Conservation (phyloP, 2,329 filamentous ascomycete genomes). For the Fusarium sulawesiense region DNA sequence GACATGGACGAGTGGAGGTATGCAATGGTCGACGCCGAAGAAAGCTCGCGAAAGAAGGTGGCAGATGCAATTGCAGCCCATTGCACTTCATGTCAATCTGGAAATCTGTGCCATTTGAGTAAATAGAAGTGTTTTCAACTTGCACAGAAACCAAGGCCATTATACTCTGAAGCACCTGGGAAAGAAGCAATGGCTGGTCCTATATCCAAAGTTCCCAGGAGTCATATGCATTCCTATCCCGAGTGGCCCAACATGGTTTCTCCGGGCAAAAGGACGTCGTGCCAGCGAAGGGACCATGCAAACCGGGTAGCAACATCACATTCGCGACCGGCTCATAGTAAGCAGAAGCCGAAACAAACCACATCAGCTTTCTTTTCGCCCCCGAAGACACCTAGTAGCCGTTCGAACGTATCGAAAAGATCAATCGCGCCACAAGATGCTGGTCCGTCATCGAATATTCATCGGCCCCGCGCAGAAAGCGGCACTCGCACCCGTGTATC, state of each 20-base stretch:
- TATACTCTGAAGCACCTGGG: neutral
- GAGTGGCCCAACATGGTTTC: slow-evolving; percentile 20
- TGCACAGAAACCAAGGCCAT: slow-evolving; percentile 28
- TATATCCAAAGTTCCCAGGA: slow-evolving; percentile 23
- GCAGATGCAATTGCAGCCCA: neutral
- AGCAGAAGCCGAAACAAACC: neutral
- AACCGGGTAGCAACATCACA: neutral
- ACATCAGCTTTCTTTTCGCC: slow-evolving; percentile 32
- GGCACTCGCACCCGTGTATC: neutral
- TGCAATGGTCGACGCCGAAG: slow-evolving; percentile 49
- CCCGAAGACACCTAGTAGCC: neutral
- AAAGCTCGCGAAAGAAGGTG: slow-evolving; percentile 38
- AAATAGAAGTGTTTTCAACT: slow-evolving; percentile 37
- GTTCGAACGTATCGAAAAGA: neutral
- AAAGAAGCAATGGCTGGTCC: slow-evolving; percentile 13
- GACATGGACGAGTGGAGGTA: slow-evolving; percentile 51
- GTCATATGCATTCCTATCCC: slow-evolving; percentile 20
- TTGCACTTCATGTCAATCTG: slow-evolving; percentile 49
- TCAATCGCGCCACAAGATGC: neutral
- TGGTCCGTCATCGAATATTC: neutral
- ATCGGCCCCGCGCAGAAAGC: neutral
- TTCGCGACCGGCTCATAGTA: neutral
- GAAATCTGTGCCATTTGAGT: slow-evolving; percentile 39
- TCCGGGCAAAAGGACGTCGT: slow-evolving; percentile 4
- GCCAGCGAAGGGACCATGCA: neutral